Base-by-base conservation (phyloP, 2,329 filamentous ascomycete species). In the Alternaria atra region DNA sequence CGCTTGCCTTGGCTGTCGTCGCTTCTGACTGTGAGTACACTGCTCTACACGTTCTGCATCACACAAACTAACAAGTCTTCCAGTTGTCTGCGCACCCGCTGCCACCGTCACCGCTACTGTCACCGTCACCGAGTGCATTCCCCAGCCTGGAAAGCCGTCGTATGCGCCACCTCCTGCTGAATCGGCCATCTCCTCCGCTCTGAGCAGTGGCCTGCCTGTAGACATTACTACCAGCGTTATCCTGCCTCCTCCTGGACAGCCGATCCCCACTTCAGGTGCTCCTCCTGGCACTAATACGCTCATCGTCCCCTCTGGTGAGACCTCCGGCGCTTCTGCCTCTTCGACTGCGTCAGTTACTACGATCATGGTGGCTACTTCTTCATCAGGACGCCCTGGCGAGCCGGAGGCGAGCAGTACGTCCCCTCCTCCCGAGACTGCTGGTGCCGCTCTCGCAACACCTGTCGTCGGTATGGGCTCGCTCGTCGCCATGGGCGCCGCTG, bases 101-200 rank as follows among this genome's bases (percentile, higher is more conserved):
- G 61, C 63, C 50, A 74, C 69, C 27, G 67, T 73, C 25, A 75
- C 73, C 51, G 62, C 73, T 50, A 73, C 73, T 51, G 62, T 74
- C 52, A 73, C 68, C 34, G 58, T 69, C 63, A 72, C 68, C 47
- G 62, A 69, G 54, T 75, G 71, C 60, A 61, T 53, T 58, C 46
- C 60, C 40, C 27, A 55, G 52, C 62, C 64, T 53, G 54, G 50
- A 43, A 40, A 50, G 39, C 58, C 46, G 20, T 50, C 46, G 30
- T 35, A 23, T 27, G 30, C 23, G 30, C 61, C 27, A 44, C 53
- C 64, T 44, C 61, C 68, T 8, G 60, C 55, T 40, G 64, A 65
- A 60, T 68, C 67, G 35, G 61, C 61, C 10, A 54, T 61, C 20
- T 64, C 64, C 52, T 58, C 61, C 50, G 58, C 58, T 55, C 32